Evolutionary conservation across 495 filamentous ascomycete genomes (phyloP), one percentile per base, ranked within the genome.

Genomic region (Apiosordaria backusii): DNA sequence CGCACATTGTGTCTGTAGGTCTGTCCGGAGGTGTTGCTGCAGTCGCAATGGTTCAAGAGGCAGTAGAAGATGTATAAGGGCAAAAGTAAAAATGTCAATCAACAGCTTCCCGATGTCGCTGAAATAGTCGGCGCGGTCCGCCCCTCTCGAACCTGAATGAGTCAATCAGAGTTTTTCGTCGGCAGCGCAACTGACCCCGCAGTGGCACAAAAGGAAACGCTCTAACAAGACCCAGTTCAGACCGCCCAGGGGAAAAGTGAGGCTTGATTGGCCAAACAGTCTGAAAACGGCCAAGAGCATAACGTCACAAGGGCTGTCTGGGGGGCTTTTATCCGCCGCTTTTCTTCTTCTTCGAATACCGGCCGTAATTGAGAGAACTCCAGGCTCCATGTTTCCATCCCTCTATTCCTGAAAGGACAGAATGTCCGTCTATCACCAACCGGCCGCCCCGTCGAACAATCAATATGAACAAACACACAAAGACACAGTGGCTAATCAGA

Each of bases 161-260:
- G 70, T 76, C 74, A 76, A 74, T 69, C 72, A 75, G 71, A 76
- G 69, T 74, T 76, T 74, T 76, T 67, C 62, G 57, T 50, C 61
- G 66, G 63, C 68, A 67, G 35, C 58, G 62, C 25, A 45, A 70
- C 25, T 55, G 60, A 68, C 74, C 74, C 74, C 74, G 74, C 74
- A 76, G 74, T 72, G 72, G 70, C 72, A 76, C 74, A 66, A 70
- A 67, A 62, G 27, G 23, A 60, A 57, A n/a, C 52, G 25, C 26
- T 58, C 53, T 63, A 26, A 50, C 4, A 35, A 60, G 26, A 55
- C 26, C 25, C 15, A 29, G 26, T 25, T 45, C 50, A 65, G 63
- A 70, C 65, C 61, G 68, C 65, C 61, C 63, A 35, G 53, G 24
- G 61, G 50, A 67, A 45, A 26, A 5, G 18, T 7, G 10, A 16